Base-by-base conservation (phyloP, 1,139 yeast genomes). In the Blastobotrys buckinghamii region DNA sequence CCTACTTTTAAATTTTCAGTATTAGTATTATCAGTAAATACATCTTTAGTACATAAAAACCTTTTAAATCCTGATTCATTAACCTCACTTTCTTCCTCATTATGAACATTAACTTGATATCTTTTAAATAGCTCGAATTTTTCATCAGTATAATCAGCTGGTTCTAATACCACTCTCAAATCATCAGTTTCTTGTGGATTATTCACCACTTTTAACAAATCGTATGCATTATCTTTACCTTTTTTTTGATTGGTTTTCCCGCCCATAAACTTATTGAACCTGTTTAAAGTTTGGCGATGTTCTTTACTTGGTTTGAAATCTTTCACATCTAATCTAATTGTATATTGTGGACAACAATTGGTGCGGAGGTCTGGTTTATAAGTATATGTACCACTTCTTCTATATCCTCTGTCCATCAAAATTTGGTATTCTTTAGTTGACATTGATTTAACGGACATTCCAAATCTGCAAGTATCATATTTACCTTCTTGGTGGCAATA, bases 261-360 rank as follows among this genome's bases (percentile, higher is more conserved):
- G 10, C 43, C 26, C n/a, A 50, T 54, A 3, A 44, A 52, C 8
- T 39, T 42, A 35, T 76, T 73, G 58, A 86, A 85, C 54, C 84
- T 71, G 58, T 83, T 84, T 5, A 87, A 63, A 4, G 76, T 74
- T 54, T 81, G 80, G 37, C 90, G 74, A 50, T 82, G 83, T 45
- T 84, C 90, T 61, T 86, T 87, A 27, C 73, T 67, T 12, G 83
- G 64, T 44, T 72, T 70, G 55, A 81, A 73, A 37, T 64, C 59
- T 0, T 60, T 60, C 33, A 76, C 66, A 37, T 70, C 73, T 0
- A 95, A 81, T 47, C 97, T 66, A 27, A 89, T 86, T 0, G 96
- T 84, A 61, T 80, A 87, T 62, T 81, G 74, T n/a, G 92, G 75
- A 60, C 97, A 90, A 61, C 97, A 90, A 38, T 79, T 78, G 33